Conservation (phyloP, 2,329 filamentous ascomycete species). For the Malbranchea zuffiana region DNA sequence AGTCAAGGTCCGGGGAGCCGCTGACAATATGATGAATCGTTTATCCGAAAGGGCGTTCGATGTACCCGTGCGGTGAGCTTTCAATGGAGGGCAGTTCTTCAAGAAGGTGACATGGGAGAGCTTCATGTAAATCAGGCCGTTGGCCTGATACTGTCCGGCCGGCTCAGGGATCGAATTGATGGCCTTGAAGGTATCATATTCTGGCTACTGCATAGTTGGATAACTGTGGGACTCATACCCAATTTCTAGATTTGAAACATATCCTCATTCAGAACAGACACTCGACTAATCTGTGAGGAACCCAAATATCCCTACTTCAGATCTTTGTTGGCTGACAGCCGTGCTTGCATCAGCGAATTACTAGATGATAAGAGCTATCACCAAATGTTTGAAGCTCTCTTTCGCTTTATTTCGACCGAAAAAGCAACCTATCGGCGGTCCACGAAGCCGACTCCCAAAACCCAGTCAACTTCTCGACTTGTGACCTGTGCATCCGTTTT, state of each 20-base stretch:
- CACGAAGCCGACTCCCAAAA: conserved; percentile 42
- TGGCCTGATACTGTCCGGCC: conserved; percentile 34
- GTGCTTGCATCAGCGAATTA: conserved; percentile 23
- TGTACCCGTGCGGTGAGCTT: too few species aligned
- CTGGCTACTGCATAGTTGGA: background rate
- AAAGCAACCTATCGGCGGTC: conserved; percentile 52
- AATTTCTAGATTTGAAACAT: conserved; percentile 41
- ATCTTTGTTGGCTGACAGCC: conserved; percentile 5
- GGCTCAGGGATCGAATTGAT: conserved; percentile 37
- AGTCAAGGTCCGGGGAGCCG: too few species aligned
- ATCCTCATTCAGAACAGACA: conserved; percentile 45
- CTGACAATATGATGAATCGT: too few species aligned
- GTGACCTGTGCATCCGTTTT: conserved; percentile 59
- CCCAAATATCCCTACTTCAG: background rate
- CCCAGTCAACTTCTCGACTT: conserved; percentile 47
- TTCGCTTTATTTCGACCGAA: conserved; percentile 59
- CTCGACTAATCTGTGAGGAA: conserved; percentile 27
- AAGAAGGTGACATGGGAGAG: too few species aligned
- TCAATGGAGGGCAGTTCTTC: too few species aligned
- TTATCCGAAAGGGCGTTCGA: too few species aligned
- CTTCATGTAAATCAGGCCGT: conserved; percentile 34
- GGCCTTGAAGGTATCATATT: conserved; percentile 37
- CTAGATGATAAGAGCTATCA: conserved; percentile 72
- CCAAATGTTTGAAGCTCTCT: conserved; percentile 68
- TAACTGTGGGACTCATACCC: background rate